Evolutionary conservation across 2,329 filamentous ascomycete species (phyloP), one percentile per base, ranked within the genome.

Genomic region (Penicillium sp.): DNA sequence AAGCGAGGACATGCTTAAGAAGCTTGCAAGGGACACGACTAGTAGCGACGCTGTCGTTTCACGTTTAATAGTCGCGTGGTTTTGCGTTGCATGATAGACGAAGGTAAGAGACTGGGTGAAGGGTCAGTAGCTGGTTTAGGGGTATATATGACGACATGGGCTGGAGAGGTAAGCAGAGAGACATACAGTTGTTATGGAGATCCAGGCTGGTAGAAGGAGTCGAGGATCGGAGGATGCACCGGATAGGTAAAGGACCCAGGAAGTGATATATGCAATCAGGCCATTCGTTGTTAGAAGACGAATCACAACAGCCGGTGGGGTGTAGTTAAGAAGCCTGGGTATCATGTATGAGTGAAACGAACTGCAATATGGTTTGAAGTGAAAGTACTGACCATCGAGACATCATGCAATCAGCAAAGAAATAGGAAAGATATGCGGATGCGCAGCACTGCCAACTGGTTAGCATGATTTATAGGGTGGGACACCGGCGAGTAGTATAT

Each of bases 321-420:
- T 91, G 75, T 93, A 94, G 71, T 91, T 88, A 63, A 93, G 81
- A 64, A 94, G 86, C 90, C 88, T 89, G 54, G 29, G 5, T 44
- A 36, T 34, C 16, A 35, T 11, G 1, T 9, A 46, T 53, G 38
- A 36, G 35, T 32, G 53, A 30, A 36, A 46, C 6, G 30, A 44
- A 42, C 4, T 32, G 40, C 39, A 44, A 11, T n/a, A 30, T 46
- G 9, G 18, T 7, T 30, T 13, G n/a, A 41, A 30, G 29, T 32
- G 38, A 11, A 36, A 30, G 16, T 40, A 74, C 79, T 41, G 68
- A 89, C 87, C 89, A 92, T 74, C 89, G 80, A 58, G 88, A 91
- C 88, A 92, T 91, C 65, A 92, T 82, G 72, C 88, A 90, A 74
- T 92, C 89, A 53, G 88, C 89, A 70, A 92, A 92, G 76, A 90